These are phyloP conservation scores for Rhizoclosmatium sp. DNA, from an alignment of 192 early-diverging fungal species.

Conservation along the genomic window DNA sequence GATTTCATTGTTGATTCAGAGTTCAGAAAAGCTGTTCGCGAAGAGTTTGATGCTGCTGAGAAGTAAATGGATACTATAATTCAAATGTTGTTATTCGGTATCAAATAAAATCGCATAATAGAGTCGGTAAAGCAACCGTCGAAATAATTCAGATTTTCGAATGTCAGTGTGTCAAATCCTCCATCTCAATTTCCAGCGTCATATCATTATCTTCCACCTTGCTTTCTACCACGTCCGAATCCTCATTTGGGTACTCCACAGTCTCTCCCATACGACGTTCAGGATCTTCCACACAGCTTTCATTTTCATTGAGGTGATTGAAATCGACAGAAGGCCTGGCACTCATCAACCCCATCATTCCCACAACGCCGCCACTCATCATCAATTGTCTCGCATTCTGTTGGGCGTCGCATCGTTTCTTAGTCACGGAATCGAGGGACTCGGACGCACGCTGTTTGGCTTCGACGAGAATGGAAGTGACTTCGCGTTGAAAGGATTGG, in stretches of 20 bases:
- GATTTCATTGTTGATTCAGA: constrained; percentile 28
- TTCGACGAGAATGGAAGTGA: background rate
- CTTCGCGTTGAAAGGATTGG: background rate
- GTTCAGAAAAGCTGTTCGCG: constrained; percentile 1
- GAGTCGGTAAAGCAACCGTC: background rate
- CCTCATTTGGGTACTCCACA: no score
- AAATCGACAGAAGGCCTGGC: background rate
- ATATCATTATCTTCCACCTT: background rate
- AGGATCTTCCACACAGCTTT: no score
- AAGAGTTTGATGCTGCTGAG: constrained; percentile 14
- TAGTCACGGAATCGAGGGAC: background rate
- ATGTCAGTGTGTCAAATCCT: background rate
- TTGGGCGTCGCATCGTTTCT: constrained; percentile 4
- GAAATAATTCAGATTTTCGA: background rate
- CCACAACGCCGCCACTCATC: background rate
- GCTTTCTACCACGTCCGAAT: background rate
- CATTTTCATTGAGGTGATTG: background rate
- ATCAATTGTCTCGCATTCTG: constrained; percentile 4
- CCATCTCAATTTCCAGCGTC: background rate
- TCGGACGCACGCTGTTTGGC: background rate
- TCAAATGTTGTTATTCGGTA: background rate
- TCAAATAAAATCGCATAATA: background rate
- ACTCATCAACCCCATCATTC: background rate
- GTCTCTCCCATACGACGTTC: no score
- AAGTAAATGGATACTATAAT: constrained; percentile 3